Conservation (phyloP, 331 rosid species). For the Rhamnella rubrinervis region DNA sequence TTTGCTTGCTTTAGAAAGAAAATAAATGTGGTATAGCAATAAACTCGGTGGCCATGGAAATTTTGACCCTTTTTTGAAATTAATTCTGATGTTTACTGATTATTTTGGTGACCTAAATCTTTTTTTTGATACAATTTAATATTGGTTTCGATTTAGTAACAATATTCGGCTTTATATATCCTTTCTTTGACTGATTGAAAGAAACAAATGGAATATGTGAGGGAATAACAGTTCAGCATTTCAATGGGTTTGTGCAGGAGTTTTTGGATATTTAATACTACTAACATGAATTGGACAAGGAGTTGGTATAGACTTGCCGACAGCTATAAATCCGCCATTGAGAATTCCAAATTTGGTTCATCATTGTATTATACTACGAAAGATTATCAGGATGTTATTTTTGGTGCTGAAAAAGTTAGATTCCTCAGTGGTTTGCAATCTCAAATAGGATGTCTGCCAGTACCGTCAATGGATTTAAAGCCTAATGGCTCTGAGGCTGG, state of each 20-base stretch:
- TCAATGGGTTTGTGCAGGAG: background rate
- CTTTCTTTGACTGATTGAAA: too few species aligned
- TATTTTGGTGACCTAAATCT: too few species aligned
- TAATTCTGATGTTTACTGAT: too few species aligned
- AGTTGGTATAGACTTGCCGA: constrained; percentile 31
- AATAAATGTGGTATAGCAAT: too few species aligned
- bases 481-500: constrained; percentile 4
- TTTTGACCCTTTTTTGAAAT: too few species aligned
- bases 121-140: too few species aligned
- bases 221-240: too few species aligned
- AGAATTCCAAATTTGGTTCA: constrained; percentile 18
- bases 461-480: background rate
- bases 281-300: constrained; percentile 56
- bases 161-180: too few species aligned
- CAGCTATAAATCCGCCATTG: constrained; percentile 1
- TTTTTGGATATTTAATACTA: background rate
- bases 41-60: too few species aligned
- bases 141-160: too few species aligned
- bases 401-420: constrained; percentile 3
- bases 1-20: too few species aligned
- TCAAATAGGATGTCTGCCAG: constrained; percentile 1
- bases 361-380: constrained; percentile 3
- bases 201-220: too few species aligned
- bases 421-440: constrained; percentile 8
- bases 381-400: background rate